phyloP scores from a whole-genome alignment of 2,329 filamentous ascomycete genomes.

The Talaromyces sp. region DNA sequence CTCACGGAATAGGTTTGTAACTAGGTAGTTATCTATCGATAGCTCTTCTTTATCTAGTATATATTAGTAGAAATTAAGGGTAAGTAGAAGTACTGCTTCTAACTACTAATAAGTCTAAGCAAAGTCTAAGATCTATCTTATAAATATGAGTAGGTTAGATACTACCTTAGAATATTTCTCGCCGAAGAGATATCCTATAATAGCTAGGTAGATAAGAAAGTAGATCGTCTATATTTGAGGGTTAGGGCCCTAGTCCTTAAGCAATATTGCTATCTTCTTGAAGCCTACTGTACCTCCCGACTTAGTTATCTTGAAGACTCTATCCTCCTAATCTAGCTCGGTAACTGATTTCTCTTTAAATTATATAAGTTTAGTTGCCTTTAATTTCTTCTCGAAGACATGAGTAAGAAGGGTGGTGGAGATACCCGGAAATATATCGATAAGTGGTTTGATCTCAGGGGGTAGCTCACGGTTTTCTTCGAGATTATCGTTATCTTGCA shows the following conservation, averaged over 20 bases:
- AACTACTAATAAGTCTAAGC: conserved; percentile 2
- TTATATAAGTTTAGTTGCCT: conserved; percentile 3
- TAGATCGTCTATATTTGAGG: conserved; percentile 6
- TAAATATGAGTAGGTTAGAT: conserved; percentile 5
- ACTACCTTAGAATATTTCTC: conserved; percentile 5
- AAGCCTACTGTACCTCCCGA: conserved; percentile 5
- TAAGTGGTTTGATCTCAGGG: conserved; percentile 4
- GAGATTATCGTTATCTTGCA: conserved; percentile 1
- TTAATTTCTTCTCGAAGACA: conserved; percentile 3
- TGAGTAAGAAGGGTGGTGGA: conserved; percentile 5
- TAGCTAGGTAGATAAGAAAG: conserved; percentile 1
- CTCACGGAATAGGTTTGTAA: too few relatives aligned
- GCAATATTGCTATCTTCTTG: conserved; percentile 1
- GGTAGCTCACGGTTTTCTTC: conserved; percentile 7
- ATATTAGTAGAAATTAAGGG: conserved; percentile 11
- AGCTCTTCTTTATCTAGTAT: conserved; percentile 10
- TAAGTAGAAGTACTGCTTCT: conserved; percentile 1
- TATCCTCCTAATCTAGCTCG: conserved; percentile 7
- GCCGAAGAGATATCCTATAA: conserved; percentile 4
- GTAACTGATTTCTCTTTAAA: conserved; percentile 6
- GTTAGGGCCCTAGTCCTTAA: conserved; percentile 1
- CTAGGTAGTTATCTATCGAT: conserved; percentile 3
- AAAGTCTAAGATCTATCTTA: not conserved
- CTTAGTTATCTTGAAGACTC: conserved; percentile 4
- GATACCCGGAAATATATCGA: conserved; percentile 7